Evolutionary conservation across 192 early-diverging fungal species (phyloP).

Genomic region (Rhizophagus clarus): DNA sequence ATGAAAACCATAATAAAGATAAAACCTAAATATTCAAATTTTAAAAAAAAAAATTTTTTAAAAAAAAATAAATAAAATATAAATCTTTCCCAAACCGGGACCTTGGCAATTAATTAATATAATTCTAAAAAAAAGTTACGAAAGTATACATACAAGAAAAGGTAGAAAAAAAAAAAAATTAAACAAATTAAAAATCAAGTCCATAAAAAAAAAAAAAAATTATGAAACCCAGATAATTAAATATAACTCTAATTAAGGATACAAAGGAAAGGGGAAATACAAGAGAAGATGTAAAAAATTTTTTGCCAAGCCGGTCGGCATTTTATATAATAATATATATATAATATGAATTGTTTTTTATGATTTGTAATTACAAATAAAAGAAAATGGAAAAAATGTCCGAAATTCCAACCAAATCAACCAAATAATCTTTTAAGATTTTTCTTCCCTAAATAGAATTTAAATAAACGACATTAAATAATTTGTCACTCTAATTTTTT

Average conservation of each 20-base stretch:
- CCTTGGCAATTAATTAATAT: background rate
- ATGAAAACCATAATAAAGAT: no score
- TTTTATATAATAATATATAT: background rate
- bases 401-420: background rate
- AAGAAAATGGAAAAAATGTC: background rate
- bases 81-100: background rate
- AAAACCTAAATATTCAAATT: no score
- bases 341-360: background rate
- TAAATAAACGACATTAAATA: background rate
- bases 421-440: background rate
- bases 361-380: background rate
- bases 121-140: background rate
- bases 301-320: constrained; percentile 25
- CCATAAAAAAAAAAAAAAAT: background rate
- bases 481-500: background rate
- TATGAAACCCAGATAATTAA: background rate
- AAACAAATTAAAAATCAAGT: background rate
- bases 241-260: background rate
- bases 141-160: background rate
- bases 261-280: background rate
- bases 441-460: background rate
- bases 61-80: background rate
- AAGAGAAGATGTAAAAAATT: background rate
- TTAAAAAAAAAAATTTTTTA: background rate
- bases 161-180: background rate